Percentiles rank a stretch among this genome's conserved stretches.
Evolutionary conservation across 495 filamentous ascomycete species (phyloP).

Genomic region (Aspergillus incahuasiensis): DNA sequence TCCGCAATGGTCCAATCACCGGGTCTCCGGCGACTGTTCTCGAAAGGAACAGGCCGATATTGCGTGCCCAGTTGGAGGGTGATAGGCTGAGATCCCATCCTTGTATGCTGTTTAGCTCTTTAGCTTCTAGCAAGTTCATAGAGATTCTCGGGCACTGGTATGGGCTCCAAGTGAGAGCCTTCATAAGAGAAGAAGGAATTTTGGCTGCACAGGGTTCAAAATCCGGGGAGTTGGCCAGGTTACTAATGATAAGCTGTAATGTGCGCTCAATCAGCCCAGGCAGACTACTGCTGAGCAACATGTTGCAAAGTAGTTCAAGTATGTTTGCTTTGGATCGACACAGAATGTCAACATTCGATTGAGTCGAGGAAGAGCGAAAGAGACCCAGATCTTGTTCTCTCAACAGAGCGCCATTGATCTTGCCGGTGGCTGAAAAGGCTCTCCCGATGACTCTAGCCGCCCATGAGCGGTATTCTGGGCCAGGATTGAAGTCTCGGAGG

Average conservation of each 20-base stretch:
- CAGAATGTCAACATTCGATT: conserved; percentile 12
- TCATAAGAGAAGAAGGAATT: conserved; percentile 37
- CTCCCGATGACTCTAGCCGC: conserved; percentile 77
- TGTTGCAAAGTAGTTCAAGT: conserved; percentile 59
- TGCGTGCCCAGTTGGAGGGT: conserved; percentile 57
- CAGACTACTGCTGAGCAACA: conserved; percentile 60
- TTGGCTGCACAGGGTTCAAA: conserved; percentile 44
- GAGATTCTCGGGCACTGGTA: conserved; percentile 34
- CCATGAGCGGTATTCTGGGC: conserved; percentile 73
- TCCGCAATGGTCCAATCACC: conserved; percentile 60
- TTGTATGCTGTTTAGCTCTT: conserved; percentile 9
- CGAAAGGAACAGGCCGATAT: conserved; percentile 57
- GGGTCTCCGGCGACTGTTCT: conserved; percentile 56
- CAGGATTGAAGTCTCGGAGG: conserved; percentile 56
- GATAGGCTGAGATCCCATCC: conserved; percentile 18
- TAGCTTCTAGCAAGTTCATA: conserved; percentile 15
- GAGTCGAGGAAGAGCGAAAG: conserved; percentile 14
- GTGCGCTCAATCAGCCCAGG: conserved; percentile 75
- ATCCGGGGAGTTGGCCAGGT: conserved; percentile 41
- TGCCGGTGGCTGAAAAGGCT: conserved; percentile 72
- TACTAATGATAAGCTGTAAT: conserved; percentile 64
- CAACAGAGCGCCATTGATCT: conserved; percentile 41
- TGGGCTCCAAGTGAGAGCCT: conserved; percentile 41
- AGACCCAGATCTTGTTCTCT: conserved; percentile 37
- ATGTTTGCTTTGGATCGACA: conserved; percentile 47